Evolutionary conservation across 2,329 filamentous ascomycete genomes (phyloP), one percentile per base, ranked within the genome.

Genomic region (Dothidotthia symphoricarpi): DNA sequence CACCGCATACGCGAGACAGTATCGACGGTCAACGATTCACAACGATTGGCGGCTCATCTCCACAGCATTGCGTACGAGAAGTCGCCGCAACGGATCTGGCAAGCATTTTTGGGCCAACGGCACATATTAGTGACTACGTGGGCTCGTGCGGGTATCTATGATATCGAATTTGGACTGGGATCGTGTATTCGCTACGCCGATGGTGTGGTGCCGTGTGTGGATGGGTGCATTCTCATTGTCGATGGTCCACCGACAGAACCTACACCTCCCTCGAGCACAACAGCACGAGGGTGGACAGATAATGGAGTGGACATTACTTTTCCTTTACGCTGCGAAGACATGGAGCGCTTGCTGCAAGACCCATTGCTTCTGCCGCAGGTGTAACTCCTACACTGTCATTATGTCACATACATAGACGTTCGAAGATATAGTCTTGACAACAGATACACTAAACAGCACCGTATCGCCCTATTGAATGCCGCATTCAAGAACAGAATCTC

Each of bases 121-220:
- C 43, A 45, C 12, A 34, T 42, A 7, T n/a, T 45, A 17, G 43
- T 45, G 22, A 45, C 43, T 1, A 42, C 39, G 2, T 45, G 39
- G 43, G 43, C 35, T n/a, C 43, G 43, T 13, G 43, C 43, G 1
- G 43, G 43, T n/a, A n/a, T n/a, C n/a, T n/a, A n/a, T n/a, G n/a
- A n/a, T n/a, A n/a, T 45, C 26, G 42, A 45, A 8, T 39, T 39
- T 26, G 38, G 42, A 9, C 12, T 45, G 4, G 35, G 42, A 1
- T 39, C 35, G 13, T 31, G 35, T 5, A 39, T 41, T 12, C 31
- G 42, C 6, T 41, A 45, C 16, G 42, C 42, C 1, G 38, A 45
- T n/a, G 38, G 42, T 15, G n/a, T 34, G 6, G 28, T 45, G 12
- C 42, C 38, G 13, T 14, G 16, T 16, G 4, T 45, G 24, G 42